phyloP scores from a whole-genome alignment of 2,329 filamentous ascomycete species.

The Diaporthe citriasiana region DNA sequence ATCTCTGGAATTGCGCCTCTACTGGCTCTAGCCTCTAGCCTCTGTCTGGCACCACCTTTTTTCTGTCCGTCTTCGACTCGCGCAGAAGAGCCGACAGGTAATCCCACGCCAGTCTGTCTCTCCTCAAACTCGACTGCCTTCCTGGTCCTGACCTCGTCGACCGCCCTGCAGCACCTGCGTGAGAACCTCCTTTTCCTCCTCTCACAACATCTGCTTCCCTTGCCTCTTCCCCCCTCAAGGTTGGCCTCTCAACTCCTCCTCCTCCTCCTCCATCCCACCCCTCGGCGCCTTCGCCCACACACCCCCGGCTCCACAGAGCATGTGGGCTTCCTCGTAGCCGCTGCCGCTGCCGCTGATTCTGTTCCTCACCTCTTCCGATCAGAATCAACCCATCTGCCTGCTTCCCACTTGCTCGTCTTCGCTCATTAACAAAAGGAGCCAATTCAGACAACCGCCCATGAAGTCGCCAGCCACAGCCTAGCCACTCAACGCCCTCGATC shows the following conservation, averaged over 20 bases:
- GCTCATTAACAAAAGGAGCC: conserved; percentile 33
- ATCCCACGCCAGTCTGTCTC: conserved; percentile 29
- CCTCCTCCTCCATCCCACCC: conserved; percentile 19
- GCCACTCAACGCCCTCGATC: conserved; percentile 30
- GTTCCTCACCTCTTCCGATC: conserved; percentile 28
- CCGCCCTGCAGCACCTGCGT: conserved; percentile 26
- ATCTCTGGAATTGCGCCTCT: conserved; percentile 32
- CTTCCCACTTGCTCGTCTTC: conserved; percentile 36
- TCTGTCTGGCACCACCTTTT: conserved; percentile 42
- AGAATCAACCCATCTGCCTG: conserved; percentile 26
- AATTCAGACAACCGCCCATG: conserved; percentile 37
- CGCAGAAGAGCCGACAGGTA: conserved; percentile 32
- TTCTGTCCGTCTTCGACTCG: conserved; percentile 40
- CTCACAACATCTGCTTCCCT: not conserved
- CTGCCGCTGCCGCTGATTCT: conserved; percentile 38
- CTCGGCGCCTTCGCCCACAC: conserved; percentile 19
- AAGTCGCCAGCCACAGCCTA: conserved; percentile 37
- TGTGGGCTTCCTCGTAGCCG: conserved; percentile 33
- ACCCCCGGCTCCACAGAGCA: conserved; percentile 34
- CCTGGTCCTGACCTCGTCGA: conserved; percentile 21
- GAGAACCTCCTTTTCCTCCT: conserved; percentile 28
- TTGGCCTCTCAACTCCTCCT: conserved; percentile 22
- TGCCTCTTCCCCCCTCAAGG: not conserved
- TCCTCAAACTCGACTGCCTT: conserved; percentile 25
- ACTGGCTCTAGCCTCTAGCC: conserved; percentile 39